Base-by-base conservation (phyloP, 202 grass and related monocot species). In the Cymbopogon flexuosus region DNA sequence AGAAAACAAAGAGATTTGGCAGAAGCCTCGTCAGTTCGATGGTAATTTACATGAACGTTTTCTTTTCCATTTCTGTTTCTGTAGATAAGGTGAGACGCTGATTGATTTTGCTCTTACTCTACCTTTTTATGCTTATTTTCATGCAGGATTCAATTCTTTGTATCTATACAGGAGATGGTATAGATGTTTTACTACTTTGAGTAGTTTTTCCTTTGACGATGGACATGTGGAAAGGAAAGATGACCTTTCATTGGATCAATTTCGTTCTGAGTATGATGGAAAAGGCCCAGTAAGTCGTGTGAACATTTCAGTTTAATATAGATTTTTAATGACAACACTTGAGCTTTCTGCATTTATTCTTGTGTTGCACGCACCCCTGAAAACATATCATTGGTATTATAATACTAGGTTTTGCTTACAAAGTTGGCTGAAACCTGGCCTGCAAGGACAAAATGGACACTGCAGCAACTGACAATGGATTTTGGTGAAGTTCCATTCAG, bases 91-190 rank as follows among this genome's bases (percentile, higher is more conserved):
- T 16, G 46, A 49, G 5, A 51, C 52, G 22, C 1, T 22, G 7
- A 22, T 57, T 88, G 9, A 54, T 81, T 84, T 46, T 88, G 7
- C 52, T 49, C 79, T 2, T 76, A 12, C 62, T 83, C 22, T 70
- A 47, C 62, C 13, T 80, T 47, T 65, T 85, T 71, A 65, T 29
- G 21, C 37, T 70, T 75, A 70, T 60, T 51, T 39, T 72, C 27
- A 45, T 90, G 62, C 83, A 95, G 96, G 96, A 18, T 99, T 99
- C 88, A 85, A 84, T 72, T 99, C 96, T 9, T 87, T 89, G 59
- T 88, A 87, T 81, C 86, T 99, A 54, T 99, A 95, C 71, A 93
- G 86, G 80, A 93, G 96, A 88, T 99, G 96, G 90, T 99, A 99
- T 60, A 93, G 96, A 84, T 89, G 90, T 74, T 89, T 91, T 91